Percentiles rank a stretch among this genome's conserved stretches.
Evolutionary conservation across 2,329 filamentous ascomycete genomes (phyloP).

Genomic region (Colletotrichum sp.): DNA sequence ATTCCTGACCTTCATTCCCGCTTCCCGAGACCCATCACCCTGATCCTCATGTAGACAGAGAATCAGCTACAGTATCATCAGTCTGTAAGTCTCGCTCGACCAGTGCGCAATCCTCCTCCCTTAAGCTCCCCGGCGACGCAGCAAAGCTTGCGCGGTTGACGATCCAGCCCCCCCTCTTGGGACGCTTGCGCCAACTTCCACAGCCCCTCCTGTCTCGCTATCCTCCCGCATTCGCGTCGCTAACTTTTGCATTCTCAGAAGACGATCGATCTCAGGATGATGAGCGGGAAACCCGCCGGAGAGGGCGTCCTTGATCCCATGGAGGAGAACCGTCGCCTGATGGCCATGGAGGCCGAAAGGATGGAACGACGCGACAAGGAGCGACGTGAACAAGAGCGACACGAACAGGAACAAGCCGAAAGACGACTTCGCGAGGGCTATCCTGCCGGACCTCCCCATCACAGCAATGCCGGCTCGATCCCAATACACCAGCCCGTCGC

Average conservation of each 20-base stretch:
- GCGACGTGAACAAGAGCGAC: conserved; percentile 41
- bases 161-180: conserved; percentile 12
- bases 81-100: conserved; percentile 10
- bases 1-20: not conserved
- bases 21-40: not conserved
- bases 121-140: not conserved
- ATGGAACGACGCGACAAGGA: conserved; percentile 53
- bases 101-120: not conserved
- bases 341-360: conserved; percentile 40
- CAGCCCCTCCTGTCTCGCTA: not conserved
- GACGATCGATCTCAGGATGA: conserved; percentile 21
- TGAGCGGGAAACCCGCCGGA: conserved; percentile 23
- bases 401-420: conserved; percentile 71
- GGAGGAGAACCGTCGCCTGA: conserved; percentile 20
- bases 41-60: conserved; percentile 13
- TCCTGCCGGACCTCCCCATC: conserved; percentile 73
- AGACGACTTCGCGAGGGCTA: conserved; percentile 68
- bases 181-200: conserved; percentile 1
- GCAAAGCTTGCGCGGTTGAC: conserved; percentile 17
- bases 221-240: not conserved
- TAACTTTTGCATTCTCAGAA: not conserved
- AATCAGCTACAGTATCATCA: conserved; percentile 1
- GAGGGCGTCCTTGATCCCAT: not conserved
- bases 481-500: conserved; percentile 95
- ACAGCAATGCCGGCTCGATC: conserved; percentile 86